phyloP scores from a whole-genome alignment of 441 rosid species.

The Gossypium trilobum region DNA sequence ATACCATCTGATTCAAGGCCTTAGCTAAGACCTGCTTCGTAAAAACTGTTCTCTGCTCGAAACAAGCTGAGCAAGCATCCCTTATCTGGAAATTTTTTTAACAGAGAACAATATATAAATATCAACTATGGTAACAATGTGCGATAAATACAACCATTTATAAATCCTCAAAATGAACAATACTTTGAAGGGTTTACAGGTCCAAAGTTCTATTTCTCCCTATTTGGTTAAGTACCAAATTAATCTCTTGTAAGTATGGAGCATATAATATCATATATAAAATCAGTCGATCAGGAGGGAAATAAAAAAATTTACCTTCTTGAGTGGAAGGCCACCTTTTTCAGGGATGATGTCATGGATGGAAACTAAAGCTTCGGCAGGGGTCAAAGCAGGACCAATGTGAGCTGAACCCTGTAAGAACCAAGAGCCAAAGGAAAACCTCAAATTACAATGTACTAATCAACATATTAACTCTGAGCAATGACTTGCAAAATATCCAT shows the following conservation, averaged over 20 bases:
- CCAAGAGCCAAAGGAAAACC: background rate
- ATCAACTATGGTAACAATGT: background rate
- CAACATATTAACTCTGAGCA: background rate
- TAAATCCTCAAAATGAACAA: conserved; percentile 3
- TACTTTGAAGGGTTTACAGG: background rate
- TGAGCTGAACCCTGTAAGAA: conserved; percentile 91
- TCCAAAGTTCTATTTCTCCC: background rate
- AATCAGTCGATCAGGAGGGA: background rate
- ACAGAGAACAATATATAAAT: background rate
- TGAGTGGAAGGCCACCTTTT: conserved; percentile 72
- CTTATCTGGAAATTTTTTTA: conserved; percentile 52
- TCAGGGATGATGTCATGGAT: conserved; percentile 86
- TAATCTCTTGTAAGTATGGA: background rate
- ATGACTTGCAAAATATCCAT: background rate
- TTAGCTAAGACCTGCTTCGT: conserved; percentile 92
- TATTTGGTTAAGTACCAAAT: background rate
- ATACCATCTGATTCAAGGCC: conserved; percentile 93
- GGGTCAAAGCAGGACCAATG: conserved; percentile 97
- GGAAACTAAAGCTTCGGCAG: conserved; percentile 93
- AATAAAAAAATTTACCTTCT: conserved; percentile 46
- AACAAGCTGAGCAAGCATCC: conserved; percentile 95
- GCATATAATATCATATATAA: background rate
- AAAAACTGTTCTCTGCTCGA: conserved; percentile 95
- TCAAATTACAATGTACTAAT: background rate
- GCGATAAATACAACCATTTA: background rate